Evolutionary conservation across 345 rosid genomes (phyloP).

Genomic region (Linum lewisii): DNA sequence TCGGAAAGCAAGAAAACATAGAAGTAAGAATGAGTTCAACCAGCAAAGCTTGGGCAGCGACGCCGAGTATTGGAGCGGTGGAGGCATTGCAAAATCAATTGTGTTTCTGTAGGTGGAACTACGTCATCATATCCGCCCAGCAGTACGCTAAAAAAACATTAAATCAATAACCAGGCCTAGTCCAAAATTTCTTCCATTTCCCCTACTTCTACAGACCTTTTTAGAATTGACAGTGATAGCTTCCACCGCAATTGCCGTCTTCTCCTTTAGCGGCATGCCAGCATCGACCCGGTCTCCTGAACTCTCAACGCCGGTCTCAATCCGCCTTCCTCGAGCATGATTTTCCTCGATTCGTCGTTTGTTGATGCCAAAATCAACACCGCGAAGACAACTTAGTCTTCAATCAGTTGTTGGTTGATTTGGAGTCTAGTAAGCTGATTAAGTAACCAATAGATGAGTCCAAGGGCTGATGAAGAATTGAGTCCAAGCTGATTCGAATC

Average conservation of each 20-base stretch:
- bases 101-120: conserved; percentile 67
- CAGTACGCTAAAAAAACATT: too few species aligned
- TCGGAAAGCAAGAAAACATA: too few species aligned
- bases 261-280: conserved; percentile 47
- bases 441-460: conserved; percentile 54
- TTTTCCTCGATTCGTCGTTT: conserved; percentile 45
- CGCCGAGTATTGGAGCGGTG: too few species aligned
- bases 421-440: conserved; percentile 49
- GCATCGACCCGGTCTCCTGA: conserved; percentile 54
- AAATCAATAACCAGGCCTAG: too few species aligned
- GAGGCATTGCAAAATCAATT: too few species aligned
- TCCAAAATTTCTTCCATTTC: too few species aligned
- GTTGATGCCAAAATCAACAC: conserved; percentile 53
- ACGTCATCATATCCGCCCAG: too few species aligned
- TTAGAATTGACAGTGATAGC: conserved; percentile 59
- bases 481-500: too few species aligned
- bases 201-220: conserved; percentile 66
- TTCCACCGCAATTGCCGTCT: conserved; percentile 57
- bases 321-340: conserved; percentile 60
- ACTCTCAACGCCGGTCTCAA: conserved; percentile 58
- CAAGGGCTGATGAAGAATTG: too few species aligned
- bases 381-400: conserved; percentile 51
- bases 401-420: conserved; percentile 28
- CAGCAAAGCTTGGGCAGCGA: conserved; percentile 30
- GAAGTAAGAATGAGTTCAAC: too few species aligned